Evolutionary conservation across 164 flowering plant genomes (phyloP).

Genomic region (grape (Vitis vinifera)): ASM3070453v1 NC_081814.1:6395501-6396000

Average conservation of each 20-base stretch:
- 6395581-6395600: background rate
- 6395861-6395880: no score
- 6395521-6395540: background rate
- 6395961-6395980: no score
- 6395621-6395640: conserved; percentile 5
- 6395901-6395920: no score
- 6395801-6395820: background rate
- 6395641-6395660: conserved; percentile 6
- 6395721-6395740: background rate
- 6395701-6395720: background rate
- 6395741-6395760: background rate
- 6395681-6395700: background rate
- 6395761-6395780: background rate
- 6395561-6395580: conserved; percentile 4
- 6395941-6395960: no score
- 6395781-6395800: background rate
- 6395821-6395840: no score
- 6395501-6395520: background rate
- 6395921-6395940: no score
- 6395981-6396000: no score
- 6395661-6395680: conserved; percentile 8
- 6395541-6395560: background rate
- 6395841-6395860: no score
- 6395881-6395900: no score
- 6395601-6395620: conserved; percentile 1